Conservation (phyloP, 345 rosid genomes). For the Alliaria petiolata region DNA sequence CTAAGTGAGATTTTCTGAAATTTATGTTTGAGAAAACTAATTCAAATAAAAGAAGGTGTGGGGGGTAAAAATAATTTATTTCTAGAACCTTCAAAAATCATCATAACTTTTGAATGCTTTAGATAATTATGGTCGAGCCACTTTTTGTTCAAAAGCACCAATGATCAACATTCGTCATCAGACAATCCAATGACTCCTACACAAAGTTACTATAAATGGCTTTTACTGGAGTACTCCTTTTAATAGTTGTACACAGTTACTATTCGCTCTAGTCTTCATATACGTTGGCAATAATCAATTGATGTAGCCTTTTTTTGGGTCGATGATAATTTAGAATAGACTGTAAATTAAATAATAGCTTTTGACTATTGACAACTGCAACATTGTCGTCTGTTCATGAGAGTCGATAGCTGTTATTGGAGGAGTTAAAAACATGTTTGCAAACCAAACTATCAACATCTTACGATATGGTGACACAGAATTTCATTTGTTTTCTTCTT, state of each 20-base stretch:
- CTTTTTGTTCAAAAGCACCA: not conserved
- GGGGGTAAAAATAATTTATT: not conserved
- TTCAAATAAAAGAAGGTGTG: not conserved
- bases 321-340: constrained; percentile 2
- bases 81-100: no score
- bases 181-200: constrained; percentile 1
- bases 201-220: constrained; percentile 10
- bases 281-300: not conserved
- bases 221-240: not conserved
- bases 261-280: not conserved
- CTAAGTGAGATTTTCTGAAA: no score
- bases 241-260: not conserved
- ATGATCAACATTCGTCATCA: constrained; percentile 7
- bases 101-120: not conserved
- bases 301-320: not conserved
- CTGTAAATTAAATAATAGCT: not conserved
- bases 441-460: no score
- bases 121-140: not conserved
- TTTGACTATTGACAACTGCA: constrained; percentile 13
- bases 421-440: not conserved
- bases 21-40: not conserved
- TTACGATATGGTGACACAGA: not conserved
- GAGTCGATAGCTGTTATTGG: no score
- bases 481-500: no score
- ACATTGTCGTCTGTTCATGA: no score